A percentile compares a stretch with the other conserved stretches of the same genome.
Conservation (phyloP, 345 rosid genomes). For the Linum lewisii region DNA sequence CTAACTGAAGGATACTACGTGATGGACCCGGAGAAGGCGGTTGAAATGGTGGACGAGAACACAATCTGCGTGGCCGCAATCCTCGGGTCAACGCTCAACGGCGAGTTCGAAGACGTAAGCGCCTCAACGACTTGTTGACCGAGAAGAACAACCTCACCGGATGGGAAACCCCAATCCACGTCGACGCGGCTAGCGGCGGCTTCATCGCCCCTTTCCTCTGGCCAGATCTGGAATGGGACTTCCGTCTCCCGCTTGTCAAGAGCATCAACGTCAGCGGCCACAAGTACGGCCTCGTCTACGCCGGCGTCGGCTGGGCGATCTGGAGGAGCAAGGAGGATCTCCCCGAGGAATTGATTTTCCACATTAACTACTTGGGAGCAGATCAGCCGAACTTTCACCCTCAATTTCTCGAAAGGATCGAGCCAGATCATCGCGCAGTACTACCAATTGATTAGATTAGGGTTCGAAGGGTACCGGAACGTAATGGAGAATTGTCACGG, state of each 20-base stretch:
- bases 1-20: slow-evolving; percentile 81
- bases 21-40: slow-evolving; percentile 89
- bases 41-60: slow-evolving; percentile 90
- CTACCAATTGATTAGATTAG: slow-evolving; percentile 82
- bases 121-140: slow-evolving; percentile 52
- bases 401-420: slow-evolving; percentile 89
- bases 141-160: slow-evolving; percentile 76
- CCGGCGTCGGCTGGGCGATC: slow-evolving; percentile 91
- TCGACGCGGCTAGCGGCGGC: slow-evolving; percentile 95
- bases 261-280: slow-evolving; percentile 90
- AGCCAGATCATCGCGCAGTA: slow-evolving; percentile 89
- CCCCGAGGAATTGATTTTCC: slow-evolving; percentile 95
- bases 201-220: slow-evolving; percentile 88
- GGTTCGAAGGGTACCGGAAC: slow-evolving; percentile 72
- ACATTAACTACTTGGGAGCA: slow-evolving; percentile 83
- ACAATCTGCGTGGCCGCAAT: slow-evolving; percentile 96
- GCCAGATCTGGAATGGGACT: slow-evolving; percentile 94
- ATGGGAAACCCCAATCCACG: slow-evolving; percentile 93
- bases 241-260: slow-evolving; percentile 79
- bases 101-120: slow-evolving; percentile 96
- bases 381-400: slow-evolving; percentile 97
- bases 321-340: slow-evolving; percentile 79
- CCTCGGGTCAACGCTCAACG: slow-evolving; percentile 83
- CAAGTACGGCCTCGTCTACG: slow-evolving; percentile 83
- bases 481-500: slow-evolving; percentile 86